Evolutionary conservation across 495 filamentous ascomycete genomes (phyloP).

Genomic region (Rhypophila decipiens): DNA sequence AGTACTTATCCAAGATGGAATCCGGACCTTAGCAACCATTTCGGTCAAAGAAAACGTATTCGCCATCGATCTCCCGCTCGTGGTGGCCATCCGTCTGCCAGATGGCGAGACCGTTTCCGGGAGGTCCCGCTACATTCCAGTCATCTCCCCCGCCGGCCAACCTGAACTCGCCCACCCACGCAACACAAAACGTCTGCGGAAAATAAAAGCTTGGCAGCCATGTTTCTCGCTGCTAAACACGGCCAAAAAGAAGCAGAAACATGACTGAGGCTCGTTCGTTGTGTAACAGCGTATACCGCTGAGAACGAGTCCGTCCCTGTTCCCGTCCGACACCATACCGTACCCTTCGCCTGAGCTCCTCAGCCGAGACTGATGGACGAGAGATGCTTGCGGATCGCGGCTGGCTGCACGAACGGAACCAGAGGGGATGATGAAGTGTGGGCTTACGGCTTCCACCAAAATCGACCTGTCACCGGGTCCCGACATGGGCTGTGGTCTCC

Average conservation of each 20-base stretch:
- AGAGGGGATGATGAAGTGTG: not conserved
- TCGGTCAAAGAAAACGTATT: constrained; percentile 1
- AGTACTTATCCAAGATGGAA: too few species aligned
- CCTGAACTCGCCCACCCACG: not conserved
- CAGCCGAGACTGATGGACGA: too few species aligned
- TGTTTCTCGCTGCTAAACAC: too few species aligned
- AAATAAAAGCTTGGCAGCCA: too few species aligned
- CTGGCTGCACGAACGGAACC: not conserved
- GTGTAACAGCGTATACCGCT: not conserved
- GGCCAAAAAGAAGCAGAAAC: too few species aligned
- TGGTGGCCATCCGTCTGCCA: not conserved
- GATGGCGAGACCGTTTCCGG: constrained; percentile 5
- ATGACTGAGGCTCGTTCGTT: not conserved
- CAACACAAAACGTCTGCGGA: not conserved
- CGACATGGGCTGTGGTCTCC: too few species aligned
- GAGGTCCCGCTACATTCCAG: constrained; percentile 6
- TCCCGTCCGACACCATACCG: not conserved
- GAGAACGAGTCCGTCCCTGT: not conserved
- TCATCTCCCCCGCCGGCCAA: not conserved
- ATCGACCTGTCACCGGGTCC: not conserved
- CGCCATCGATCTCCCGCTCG: not conserved
- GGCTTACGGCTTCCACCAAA: too few species aligned
- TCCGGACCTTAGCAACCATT: not conserved
- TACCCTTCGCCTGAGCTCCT: too few species aligned
- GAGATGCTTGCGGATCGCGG: not conserved